Conservation (phyloP, 78 protist genomes). For the Dictyostelium firmibasis region DNA sequence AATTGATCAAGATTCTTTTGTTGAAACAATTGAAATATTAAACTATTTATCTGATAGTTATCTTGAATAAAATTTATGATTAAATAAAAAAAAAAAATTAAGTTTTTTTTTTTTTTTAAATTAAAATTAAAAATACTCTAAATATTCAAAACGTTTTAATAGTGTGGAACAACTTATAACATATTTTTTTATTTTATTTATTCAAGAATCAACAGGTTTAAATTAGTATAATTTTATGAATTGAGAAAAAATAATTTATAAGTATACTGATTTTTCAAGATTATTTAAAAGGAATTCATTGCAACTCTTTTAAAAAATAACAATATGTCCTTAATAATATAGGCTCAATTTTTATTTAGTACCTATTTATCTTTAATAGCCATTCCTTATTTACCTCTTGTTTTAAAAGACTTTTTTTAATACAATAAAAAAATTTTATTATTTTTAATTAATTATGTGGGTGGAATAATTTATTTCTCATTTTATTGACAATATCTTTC, state of each 20-base stretch:
- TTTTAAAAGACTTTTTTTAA: not conserved
- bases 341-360: too few species aligned
- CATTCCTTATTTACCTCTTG: too few species aligned
- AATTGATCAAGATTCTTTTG: slow-evolving; percentile 2
- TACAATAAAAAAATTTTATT: too few species aligned
- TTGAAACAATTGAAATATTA: not conserved
- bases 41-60: slow-evolving; percentile 10
- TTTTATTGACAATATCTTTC: not conserved
- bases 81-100: not conserved
- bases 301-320: too few species aligned
- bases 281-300: too few species aligned
- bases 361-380: too few species aligned
- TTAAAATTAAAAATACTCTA: not conserved
- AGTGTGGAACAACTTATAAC: too few species aligned
- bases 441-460: not conserved
- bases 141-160: not conserved
- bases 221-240: too few species aligned
- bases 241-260: too few species aligned
- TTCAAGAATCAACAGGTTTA: too few species aligned
- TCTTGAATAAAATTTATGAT: not conserved
- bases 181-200: not conserved
- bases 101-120: not conserved
- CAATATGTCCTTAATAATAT: too few species aligned
- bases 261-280: too few species aligned
- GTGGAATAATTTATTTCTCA: not conserved